These are phyloP conservation scores for Wallacemonas sp. DNA, from an alignment of 208 protist genomes.

Conservation along the genomic window DNA sequence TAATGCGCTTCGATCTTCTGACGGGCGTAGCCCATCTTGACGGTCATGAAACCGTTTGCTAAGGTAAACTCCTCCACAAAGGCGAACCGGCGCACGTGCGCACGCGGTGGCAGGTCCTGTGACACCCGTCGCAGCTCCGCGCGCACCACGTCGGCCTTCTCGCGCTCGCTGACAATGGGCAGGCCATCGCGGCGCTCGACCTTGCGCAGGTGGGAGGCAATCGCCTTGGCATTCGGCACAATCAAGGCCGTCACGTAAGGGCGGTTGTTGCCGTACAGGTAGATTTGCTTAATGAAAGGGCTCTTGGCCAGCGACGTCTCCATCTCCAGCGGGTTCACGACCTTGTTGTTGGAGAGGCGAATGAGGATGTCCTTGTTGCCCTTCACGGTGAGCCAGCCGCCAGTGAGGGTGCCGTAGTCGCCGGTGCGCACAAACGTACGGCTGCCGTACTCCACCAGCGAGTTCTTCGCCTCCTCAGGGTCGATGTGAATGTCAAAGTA, in stretches of 20 bases:
- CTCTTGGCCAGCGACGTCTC: slow-evolving; percentile 79
- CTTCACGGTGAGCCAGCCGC: slow-evolving; percentile 86
- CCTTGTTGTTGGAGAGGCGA: slow-evolving; percentile 76
- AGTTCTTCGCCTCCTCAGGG: slow-evolving; percentile 86
- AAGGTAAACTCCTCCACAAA: slow-evolving; percentile 92
- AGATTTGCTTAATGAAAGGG: slow-evolving; percentile 87
- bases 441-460: slow-evolving; percentile 85
- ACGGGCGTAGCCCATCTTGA: slow-evolving; percentile 86
- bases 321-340: slow-evolving; percentile 81
- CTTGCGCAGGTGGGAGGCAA: slow-evolving; percentile 83
- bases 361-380: slow-evolving; percentile 87
- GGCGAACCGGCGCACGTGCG: slow-evolving; percentile 87
- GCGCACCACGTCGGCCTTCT: slow-evolving; percentile 90
- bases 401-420: slow-evolving; percentile 87
- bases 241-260: slow-evolving; percentile 83
- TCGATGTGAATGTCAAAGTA: slow-evolving; percentile 92
- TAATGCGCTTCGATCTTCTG: slow-evolving; percentile 88
- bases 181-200: slow-evolving; percentile 90
- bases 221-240: slow-evolving; percentile 85
- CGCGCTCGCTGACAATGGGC: slow-evolving; percentile 84
- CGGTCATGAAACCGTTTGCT: slow-evolving; percentile 89
- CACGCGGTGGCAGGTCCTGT: slow-evolving; percentile 67
- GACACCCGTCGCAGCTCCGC: slow-evolving; percentile 83
- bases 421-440: slow-evolving; percentile 90
- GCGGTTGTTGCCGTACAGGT: slow-evolving; percentile 72